Evolutionary conservation across 352 stramenopile genomes (phyloP).

Genomic region (Blastocystis sp.): DNA sequence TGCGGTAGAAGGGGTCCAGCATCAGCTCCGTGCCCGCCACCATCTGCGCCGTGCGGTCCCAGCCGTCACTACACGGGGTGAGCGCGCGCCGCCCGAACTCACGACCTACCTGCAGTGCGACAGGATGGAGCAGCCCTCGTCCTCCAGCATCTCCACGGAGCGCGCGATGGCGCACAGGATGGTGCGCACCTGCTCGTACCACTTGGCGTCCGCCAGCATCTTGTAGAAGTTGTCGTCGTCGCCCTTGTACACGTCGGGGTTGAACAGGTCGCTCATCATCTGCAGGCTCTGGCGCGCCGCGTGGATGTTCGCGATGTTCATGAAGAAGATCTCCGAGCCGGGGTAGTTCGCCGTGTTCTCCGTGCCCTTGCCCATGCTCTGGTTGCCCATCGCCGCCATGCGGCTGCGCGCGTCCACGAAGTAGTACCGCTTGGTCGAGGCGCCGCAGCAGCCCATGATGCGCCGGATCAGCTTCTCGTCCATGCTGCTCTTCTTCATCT

Average conservation of each 20-base stretch:
- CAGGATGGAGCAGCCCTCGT: conserved; percentile 87
- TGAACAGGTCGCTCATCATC: conserved; percentile 75
- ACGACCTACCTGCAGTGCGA: conserved; percentile 84
- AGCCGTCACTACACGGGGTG: conserved; percentile 81
- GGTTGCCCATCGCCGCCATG: conserved; percentile 81
- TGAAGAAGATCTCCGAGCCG: conserved; percentile 87
- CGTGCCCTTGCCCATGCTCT: conserved; percentile 84
- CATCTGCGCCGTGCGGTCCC: conserved; percentile 97
- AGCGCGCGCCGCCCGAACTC: background rate
- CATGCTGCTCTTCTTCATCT: conserved; percentile 83
- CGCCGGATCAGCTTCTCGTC: conserved; percentile 86
- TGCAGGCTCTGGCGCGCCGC: conserved; percentile 87
- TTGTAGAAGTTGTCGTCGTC: conserved; percentile 86
- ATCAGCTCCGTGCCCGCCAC: conserved; percentile 88
- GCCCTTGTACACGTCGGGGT: conserved; percentile 73
- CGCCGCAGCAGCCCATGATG: conserved; percentile 77
- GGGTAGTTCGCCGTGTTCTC: conserved; percentile 91
- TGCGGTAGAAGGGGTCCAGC: conserved; percentile 94
- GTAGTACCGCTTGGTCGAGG: conserved; percentile 71
- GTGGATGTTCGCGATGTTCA: conserved; percentile 98
- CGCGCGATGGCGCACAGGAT: conserved; percentile 87
- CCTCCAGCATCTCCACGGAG: conserved; percentile 87
- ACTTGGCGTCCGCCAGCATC: conserved; percentile 87
- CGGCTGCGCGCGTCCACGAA: conserved; percentile 82
- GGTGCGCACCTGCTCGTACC: conserved; percentile 87